Evolutionary conservation across 1,284 basidiomycete species (phyloP).

Genomic region (Ceratobasidium sp.): DNA sequence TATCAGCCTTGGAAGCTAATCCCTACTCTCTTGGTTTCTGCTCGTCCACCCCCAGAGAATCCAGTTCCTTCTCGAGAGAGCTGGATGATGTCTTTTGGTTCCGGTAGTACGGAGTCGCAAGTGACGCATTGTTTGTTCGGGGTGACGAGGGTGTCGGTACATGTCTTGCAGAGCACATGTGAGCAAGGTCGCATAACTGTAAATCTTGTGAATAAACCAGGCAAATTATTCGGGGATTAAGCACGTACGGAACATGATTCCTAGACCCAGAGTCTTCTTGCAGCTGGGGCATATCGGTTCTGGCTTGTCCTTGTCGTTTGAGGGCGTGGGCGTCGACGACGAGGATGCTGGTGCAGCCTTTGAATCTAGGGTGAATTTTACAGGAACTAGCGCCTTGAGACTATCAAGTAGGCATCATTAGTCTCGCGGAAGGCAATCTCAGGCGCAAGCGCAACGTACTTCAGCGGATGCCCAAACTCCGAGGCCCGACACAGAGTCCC

Average conservation of each 20-base stretch:
- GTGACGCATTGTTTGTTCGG: slow-evolving; percentile 83
- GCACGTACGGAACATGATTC: slow-evolving; percentile 74
- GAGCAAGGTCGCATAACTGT: slow-evolving; percentile 83
- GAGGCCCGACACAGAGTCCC: slow-evolving; percentile 89
- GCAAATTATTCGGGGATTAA: slow-evolving; percentile 46
- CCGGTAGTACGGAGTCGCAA: slow-evolving; percentile 76
- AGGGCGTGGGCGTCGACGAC: slow-evolving; percentile 57
- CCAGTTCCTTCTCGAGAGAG: slow-evolving; percentile 89
- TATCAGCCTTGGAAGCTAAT: slow-evolving; percentile 82
- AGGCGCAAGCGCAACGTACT: slow-evolving; percentile 63
- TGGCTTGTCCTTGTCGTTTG: slow-evolving; percentile 64
- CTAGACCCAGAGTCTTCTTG: slow-evolving; percentile 87
- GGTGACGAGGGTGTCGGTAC: slow-evolving; percentile 83
- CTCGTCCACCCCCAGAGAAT: slow-evolving; percentile 89
- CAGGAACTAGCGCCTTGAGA: slow-evolving; percentile 80
- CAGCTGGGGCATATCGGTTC: slow-evolving; percentile 89
- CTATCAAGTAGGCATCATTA: slow-evolving; percentile 57
- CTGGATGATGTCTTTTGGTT: slow-evolving; percentile 77
- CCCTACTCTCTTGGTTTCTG: slow-evolving; percentile 82
- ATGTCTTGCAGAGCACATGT: slow-evolving; percentile 89
- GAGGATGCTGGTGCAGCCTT: slow-evolving; percentile 59
- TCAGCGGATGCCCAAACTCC: slow-evolving; percentile 76
- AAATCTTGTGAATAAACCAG: not conserved
- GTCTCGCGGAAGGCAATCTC: not conserved
- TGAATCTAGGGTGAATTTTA: slow-evolving; percentile 76